phyloP scores from a whole-genome alignment of 805 yeast genomes.

The Kodamaea leandrae region DNA sequence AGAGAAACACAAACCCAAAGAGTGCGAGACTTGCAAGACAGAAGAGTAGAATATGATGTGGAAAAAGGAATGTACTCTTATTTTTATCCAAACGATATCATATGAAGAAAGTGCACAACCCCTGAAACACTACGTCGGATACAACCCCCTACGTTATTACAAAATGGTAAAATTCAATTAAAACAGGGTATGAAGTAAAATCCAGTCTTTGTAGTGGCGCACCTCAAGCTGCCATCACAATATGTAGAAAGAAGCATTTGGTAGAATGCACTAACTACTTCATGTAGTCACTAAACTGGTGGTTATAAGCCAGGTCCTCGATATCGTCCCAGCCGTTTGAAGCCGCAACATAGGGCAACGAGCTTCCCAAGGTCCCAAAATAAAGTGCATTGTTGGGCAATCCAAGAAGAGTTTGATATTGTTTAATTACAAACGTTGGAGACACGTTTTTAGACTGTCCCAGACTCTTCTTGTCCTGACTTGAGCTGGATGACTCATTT shows the following conservation, averaged over 20 bases:
- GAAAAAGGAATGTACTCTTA: too few relatives aligned
- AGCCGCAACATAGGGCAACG: constrained; percentile 51
- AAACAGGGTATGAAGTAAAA: background rate
- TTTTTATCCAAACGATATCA: too few relatives aligned
- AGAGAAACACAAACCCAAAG: background rate
- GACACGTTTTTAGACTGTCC: constrained; percentile 40
- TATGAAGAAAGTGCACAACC: too few relatives aligned
- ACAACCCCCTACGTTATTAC: too few relatives aligned
- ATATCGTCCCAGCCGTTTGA: constrained; percentile 45
- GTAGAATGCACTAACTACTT: constrained; percentile 12
- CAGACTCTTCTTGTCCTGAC: constrained; percentile 11
- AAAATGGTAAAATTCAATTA: background rate
- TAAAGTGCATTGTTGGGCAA: constrained; percentile 48
- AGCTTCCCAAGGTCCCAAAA: constrained; percentile 46
- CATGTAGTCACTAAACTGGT: constrained; percentile 16
- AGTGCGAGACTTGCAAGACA: background rate
- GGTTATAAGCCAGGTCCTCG: constrained; percentile 15
- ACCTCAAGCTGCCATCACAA: too few relatives aligned
- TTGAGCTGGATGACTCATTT: background rate
- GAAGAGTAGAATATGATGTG: background rate
- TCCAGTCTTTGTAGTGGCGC: too few relatives aligned
- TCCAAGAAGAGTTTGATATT: constrained; percentile 54
- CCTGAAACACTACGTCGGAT: too few relatives aligned
- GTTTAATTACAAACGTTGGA: constrained; percentile 53
- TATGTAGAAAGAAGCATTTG: too few relatives aligned